These are phyloP conservation scores for Leptographium procerum DNA, from an alignment of 2,329 filamentous ascomycete genomes.

Conservation along the genomic window DNA sequence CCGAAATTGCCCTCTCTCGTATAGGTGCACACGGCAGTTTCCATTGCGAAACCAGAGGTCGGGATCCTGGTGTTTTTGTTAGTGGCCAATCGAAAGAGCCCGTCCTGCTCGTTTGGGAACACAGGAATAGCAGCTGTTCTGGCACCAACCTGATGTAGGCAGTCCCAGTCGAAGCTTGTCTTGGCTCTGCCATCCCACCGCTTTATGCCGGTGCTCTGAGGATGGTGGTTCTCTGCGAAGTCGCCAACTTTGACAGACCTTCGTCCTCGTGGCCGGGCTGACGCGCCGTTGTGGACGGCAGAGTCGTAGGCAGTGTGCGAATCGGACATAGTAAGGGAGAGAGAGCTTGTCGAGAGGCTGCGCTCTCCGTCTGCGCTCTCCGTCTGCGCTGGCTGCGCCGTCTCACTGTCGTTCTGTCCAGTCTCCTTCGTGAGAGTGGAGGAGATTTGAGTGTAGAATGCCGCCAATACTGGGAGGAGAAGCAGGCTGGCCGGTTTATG, in stretches of 20 bases:
- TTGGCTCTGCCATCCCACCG: slow-evolving; percentile 40
- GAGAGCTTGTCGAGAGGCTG: neutral
- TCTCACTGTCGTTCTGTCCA: neutral
- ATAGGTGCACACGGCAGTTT: slow-evolving; percentile 60
- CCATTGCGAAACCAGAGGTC: slow-evolving; percentile 59
- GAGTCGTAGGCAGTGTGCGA: slow-evolving; percentile 3
- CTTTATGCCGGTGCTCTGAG: slow-evolving; percentile 23
- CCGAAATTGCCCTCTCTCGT: slow-evolving; percentile 51
- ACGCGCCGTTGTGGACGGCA: slow-evolving; percentile 22
- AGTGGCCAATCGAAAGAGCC: neutral
- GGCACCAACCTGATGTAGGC: slow-evolving; percentile 32
- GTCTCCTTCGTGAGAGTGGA: neutral
- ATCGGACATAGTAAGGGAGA: neutral
- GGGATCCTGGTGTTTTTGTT: slow-evolving; percentile 48
- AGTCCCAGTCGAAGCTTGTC: slow-evolving; percentile 33
- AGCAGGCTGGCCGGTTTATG: neutral
- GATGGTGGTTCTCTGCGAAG: slow-evolving; percentile 17
- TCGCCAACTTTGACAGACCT: slow-evolving; percentile 23
- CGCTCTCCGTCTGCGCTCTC: neutral
- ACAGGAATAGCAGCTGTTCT: too few relatives aligned
- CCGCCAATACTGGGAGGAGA: neutral
- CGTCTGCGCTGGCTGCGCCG: neutral
- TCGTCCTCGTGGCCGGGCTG: slow-evolving; percentile 23
- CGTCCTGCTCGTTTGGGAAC: too few relatives aligned
- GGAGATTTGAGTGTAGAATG: neutral